A percentile compares a stretch with the other conserved stretches of the same genome.
Conservation (phyloP, 2,329 filamentous ascomycete genomes). For the Alternaria brassicicola region DNA sequence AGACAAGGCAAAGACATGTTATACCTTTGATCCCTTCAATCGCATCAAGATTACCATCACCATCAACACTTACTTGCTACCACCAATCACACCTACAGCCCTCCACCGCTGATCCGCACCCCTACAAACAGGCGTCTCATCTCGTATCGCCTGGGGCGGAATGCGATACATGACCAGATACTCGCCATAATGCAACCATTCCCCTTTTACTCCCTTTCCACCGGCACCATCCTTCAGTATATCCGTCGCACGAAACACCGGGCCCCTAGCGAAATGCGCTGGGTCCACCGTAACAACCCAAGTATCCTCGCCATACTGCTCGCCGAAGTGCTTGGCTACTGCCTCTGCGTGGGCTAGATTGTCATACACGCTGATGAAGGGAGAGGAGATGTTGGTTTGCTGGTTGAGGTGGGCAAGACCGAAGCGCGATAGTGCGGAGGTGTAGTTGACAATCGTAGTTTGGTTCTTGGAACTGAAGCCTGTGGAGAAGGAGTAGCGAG, state of each 20-base stretch:
- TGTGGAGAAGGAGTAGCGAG: constrained; percentile 36
- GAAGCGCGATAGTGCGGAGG: constrained; percentile 31
- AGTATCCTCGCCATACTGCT: constrained; percentile 30
- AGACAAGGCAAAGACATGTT: background rate
- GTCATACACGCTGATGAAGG: constrained; percentile 45
- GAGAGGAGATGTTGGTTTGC: constrained; percentile 45
- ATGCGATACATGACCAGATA: constrained; percentile 46
- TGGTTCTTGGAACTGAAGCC: constrained; percentile 47
- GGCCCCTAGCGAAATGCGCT: constrained; percentile 37
- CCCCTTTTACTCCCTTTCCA: constrained; percentile 4
- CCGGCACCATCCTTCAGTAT: constrained; percentile 24
- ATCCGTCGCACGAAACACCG: constrained; percentile 42
- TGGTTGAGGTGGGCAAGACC: constrained; percentile 39
- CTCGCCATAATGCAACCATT: constrained; percentile 43
- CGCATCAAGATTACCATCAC: background rate
- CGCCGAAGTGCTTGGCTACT: constrained; percentile 30
- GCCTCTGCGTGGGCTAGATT: constrained; percentile 33
- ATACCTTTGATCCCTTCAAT: background rate
- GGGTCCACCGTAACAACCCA: constrained; percentile 41
- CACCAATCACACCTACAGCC: constrained; percentile 29
- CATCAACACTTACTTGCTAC: constrained; percentile 2
- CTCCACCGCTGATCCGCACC: constrained; percentile 25
- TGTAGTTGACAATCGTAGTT: constrained; percentile 40
- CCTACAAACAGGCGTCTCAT: constrained; percentile 34
- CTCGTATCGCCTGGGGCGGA: constrained; percentile 40